A percentile compares a stretch with the other conserved stretches of the same genome.
Evolutionary conservation across 495 filamentous ascomycete genomes (phyloP).

Genomic region (Glarea lozoyensis): DNA sequence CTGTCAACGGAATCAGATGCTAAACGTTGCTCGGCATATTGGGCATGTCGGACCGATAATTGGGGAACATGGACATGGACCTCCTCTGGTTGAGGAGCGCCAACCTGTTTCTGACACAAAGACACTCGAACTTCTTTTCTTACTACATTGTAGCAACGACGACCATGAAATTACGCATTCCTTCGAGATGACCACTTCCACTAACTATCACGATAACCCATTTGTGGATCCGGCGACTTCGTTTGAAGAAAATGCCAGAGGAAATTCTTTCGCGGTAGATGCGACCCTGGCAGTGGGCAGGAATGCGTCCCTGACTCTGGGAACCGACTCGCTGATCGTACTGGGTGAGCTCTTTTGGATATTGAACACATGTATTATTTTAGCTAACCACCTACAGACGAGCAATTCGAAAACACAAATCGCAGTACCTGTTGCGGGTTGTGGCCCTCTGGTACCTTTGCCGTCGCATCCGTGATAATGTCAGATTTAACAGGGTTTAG

Average conservation of each 20-base stretch:
- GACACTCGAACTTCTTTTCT: no score
- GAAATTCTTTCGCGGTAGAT: slow-evolving; percentile 25
- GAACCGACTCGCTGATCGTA: slow-evolving; percentile 55
- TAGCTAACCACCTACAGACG: slow-evolving; percentile 30
- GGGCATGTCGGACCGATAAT: no score
- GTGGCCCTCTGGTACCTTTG: slow-evolving; percentile 27
- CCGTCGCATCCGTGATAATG: neutral
- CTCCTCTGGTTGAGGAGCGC: no score
- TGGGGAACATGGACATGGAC: no score
- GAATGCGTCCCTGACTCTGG: slow-evolving; percentile 52
- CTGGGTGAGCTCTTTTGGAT: slow-evolving; percentile 33
- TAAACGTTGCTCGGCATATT: no score
- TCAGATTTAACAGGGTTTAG: no score
- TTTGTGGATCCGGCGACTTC: slow-evolving; percentile 17
- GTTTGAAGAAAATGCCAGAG: slow-evolving; percentile 20
- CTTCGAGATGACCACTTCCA: slow-evolving; percentile 11
- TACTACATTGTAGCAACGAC: no score
- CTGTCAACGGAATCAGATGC: no score
- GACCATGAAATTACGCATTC: no score
- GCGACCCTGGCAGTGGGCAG: slow-evolving; percentile 45
- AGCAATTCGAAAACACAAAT: slow-evolving; percentile 30
- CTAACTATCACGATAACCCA: slow-evolving; percentile 16
- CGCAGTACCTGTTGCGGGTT: slow-evolving; percentile 37
- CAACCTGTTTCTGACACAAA: no score
- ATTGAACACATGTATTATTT: neutral